phyloP scores from a whole-genome alignment of 306 rosid species.

The Malus sieversii region DNA sequence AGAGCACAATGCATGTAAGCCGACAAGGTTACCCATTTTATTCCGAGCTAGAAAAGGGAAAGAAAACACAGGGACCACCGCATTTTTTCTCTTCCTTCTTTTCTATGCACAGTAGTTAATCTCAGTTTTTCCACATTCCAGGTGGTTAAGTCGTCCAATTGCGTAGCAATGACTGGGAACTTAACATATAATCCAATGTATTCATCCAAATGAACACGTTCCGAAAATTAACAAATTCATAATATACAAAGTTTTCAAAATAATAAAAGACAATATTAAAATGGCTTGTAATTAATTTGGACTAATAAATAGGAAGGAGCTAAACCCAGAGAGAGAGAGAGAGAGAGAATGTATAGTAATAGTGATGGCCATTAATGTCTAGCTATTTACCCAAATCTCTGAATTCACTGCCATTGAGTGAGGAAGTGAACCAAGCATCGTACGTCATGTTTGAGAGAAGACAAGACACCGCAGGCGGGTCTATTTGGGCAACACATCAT shows the following conservation, averaged over 20 bases:
- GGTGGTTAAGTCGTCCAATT: background rate
- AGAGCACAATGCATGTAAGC: background rate
- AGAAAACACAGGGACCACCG: background rate
- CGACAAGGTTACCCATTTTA: background rate
- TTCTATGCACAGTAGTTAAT: background rate
- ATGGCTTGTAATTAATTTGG: background rate
- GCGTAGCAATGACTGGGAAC: background rate
- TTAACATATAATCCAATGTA: background rate
- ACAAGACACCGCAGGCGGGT: background rate
- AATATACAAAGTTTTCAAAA: background rate
- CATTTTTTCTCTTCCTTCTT: background rate
- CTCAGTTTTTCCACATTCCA: too few relatives aligned
- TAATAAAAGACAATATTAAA: background rate
- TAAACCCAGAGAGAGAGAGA: background rate
- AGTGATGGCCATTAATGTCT: background rate
- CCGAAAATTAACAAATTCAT: background rate
- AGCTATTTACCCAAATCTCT: background rate
- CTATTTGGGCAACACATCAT: background rate
- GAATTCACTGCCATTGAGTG: background rate
- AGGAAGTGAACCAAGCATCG: background rate
- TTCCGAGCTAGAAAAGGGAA: background rate
- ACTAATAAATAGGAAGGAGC: background rate
- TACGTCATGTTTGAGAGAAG: background rate
- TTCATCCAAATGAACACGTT: background rate
- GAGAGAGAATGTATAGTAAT: background rate